Base-by-base conservation (phyloP, 805 yeast genomes). In the Candida sithepensis region DNA sequence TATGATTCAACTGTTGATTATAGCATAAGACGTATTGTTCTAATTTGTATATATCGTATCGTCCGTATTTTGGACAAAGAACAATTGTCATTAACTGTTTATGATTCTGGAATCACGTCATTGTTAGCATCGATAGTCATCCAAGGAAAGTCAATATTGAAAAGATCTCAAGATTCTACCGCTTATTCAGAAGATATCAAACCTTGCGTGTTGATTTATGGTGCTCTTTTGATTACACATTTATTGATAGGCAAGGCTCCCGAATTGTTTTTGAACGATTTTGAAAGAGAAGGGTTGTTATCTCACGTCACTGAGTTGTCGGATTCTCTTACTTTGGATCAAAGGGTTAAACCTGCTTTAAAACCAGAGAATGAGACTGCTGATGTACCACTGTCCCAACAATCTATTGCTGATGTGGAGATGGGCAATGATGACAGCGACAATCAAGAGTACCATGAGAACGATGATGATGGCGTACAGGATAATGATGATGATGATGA, bases 211-310 rank as follows among this genome's bases (percentile, higher is more conserved):
- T 61, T 81, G 14, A 64, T 84, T 2, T 65, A 76, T 37, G 81
- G 82, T 5, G 72, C 85, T 0, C 63, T 85, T 12, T 65, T 75
- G 1, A 63, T 84, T 13, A 68, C 81, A 1, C 67, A 71, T 8
- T 50, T 63, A 2, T 60, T 87, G 43, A 64, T 80, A 0, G 61
- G 63, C 5, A 71, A 73, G 39, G 66, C 74, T 16, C 74, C 83
- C 0, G 66, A 64, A 1, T 49, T 63, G 1, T 82, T 77, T 47
- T 57, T 81, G 5, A 56, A 61, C 0, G 72, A 70, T 8, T 78
- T 88, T 51, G 84, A 78, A 55, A 75, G 86, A 46, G 95, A 88
- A 57, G 96, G 96, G 0, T 64, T 85, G n/a, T 60, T 84, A 3
- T 64, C 73, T 16, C 88, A 84, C 58, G 69, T 76, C 9, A 53